Evolutionary conservation across 257 asterid species (phyloP).

Genomic region (Primulina tabacum): DNA sequence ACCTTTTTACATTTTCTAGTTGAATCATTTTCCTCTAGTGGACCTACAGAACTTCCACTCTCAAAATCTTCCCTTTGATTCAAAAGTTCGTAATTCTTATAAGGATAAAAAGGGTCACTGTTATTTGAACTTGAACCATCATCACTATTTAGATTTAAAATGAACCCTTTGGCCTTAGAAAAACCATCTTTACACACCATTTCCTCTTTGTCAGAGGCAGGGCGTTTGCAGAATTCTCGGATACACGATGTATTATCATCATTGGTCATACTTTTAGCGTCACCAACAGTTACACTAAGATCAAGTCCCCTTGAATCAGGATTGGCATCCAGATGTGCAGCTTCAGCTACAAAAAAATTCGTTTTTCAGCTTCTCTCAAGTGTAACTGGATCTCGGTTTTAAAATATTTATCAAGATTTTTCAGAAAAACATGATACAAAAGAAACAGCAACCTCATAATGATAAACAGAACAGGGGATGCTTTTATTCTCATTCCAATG

Average conservation of each 20-base stretch:
- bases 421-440: not conserved
- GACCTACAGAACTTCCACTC: conserved; percentile 51
- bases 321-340: conserved; percentile 13
- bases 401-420: not conserved
- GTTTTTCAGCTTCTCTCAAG: conserved; percentile 1
- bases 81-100: conserved; percentile 23
- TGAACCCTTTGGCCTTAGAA: conserved; percentile 25
- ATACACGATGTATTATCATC: conserved; percentile 16
- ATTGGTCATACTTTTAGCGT: conserved; percentile 18
- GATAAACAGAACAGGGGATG: not conserved
- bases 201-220: conserved; percentile 20
- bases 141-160: conserved; percentile 37
- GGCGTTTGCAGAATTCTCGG: conserved; percentile 16
- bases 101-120: conserved; percentile 23
- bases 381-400: not conserved
- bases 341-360: conserved; percentile 25
- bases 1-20: conserved; percentile 46
- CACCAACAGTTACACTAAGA: conserved; percentile 35
- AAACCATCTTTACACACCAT: conserved; percentile 16
- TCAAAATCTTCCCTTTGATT: conserved; percentile 41
- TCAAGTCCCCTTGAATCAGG: conserved; percentile 30
- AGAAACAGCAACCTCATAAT: no score
- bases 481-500: not conserved
- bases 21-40: conserved; percentile 45
- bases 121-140: conserved; percentile 37